phyloP scores from a whole-genome alignment of 78 protist species.

The Dictyostelium discoideum region dicty_2.7 NC_007091.3:3003001-3003500 shows the following conservation, averaged over 20 bases:
- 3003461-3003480: no score
- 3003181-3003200: slow-evolving; percentile 24
- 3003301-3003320: no score
- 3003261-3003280: no score
- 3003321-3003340: neutral
- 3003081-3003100: slow-evolving; percentile 42
- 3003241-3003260: neutral
- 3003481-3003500: no score
- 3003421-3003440: no score
- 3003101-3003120: slow-evolving; percentile 79
- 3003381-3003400: no score
- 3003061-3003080: slow-evolving; percentile 59
- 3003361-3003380: neutral
- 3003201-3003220: neutral
- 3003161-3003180: neutral
- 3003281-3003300: no score
- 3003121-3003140: slow-evolving; percentile 52
- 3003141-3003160: slow-evolving; percentile 8
- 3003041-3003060: slow-evolving; percentile 50
- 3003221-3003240: neutral
- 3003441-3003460: no score
- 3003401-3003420: no score
- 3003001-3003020: neutral
- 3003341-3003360: no score
- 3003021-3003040: slow-evolving; percentile 25